Percentiles rank a stretch among this genome's conserved stretches.
Evolutionary conservation across 1,284 basidiomycete species (phyloP).

Genomic region (Quambalaria eucalypti): DNA sequence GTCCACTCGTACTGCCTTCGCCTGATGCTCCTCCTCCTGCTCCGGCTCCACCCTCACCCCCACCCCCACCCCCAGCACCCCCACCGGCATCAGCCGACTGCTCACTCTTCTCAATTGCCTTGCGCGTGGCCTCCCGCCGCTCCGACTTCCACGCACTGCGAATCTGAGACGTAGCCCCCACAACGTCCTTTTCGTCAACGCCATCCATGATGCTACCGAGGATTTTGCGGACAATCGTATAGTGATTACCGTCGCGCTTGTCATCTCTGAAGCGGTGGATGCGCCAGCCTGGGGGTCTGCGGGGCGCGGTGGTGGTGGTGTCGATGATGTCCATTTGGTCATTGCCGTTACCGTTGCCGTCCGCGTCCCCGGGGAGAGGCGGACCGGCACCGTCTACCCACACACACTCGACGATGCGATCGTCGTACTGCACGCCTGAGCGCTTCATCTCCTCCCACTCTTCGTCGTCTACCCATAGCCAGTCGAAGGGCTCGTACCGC

Average conservation of each 20-base stretch:
- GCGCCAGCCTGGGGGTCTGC: conserved; percentile 33
- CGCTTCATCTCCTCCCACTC: conserved; percentile 90
- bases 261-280: conserved; percentile 42
- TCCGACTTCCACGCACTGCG: conserved; percentile 6
- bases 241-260: conserved; percentile 42
- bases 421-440: conserved; percentile 77
- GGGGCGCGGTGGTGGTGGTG: neutral
- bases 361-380: conserved; percentile 73
- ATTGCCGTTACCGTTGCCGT: no score
- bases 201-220: conserved; percentile 39
- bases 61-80: no score
- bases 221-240: conserved; percentile 35
- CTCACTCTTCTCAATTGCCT: neutral
- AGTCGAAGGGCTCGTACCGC: conserved; percentile 74
- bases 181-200: conserved; percentile 29
- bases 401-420: conserved; percentile 83
- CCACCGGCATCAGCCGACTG: neutral
- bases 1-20: no score
- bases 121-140: neutral
- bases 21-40: no score
- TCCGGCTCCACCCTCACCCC: no score
- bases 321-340: conserved; percentile 21
- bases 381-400: conserved; percentile 63
- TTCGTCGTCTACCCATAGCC: conserved; percentile 72
- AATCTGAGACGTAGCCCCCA: neutral